These are phyloP conservation scores for Penicillium aurantiogriseum DNA, from an alignment of 2,329 filamentous ascomycete genomes.

Conservation along the genomic window DNA sequence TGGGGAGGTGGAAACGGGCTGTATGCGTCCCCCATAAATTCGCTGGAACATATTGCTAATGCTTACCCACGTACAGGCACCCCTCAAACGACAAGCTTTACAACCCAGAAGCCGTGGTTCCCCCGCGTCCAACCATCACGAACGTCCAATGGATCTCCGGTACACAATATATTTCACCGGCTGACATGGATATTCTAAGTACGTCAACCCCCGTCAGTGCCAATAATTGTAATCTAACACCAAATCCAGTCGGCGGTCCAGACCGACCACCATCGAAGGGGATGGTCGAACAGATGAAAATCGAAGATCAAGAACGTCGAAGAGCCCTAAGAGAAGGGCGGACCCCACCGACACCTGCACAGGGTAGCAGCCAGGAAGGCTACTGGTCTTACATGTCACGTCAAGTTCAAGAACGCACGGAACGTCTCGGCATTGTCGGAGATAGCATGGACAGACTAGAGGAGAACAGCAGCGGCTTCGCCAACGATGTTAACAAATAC, in stretches of 20 bases:
- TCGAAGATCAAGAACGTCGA: slow-evolving; percentile 63
- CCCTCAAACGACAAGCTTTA: slow-evolving; percentile 67
- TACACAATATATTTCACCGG: slow-evolving; percentile 82
- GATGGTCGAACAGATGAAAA: slow-evolving; percentile 76
- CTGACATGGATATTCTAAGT: slow-evolving; percentile 83
- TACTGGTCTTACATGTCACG: slow-evolving; percentile 78
- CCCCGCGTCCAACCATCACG: slow-evolving; percentile 85
- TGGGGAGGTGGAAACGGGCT: slow-evolving; percentile 73
- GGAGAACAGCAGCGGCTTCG: slow-evolving; percentile 77
- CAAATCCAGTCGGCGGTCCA: slow-evolving; percentile 67
- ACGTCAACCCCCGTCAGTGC: slow-evolving; percentile 19
- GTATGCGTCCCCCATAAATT: slow-evolving; percentile 45
- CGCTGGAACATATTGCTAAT: slow-evolving; percentile 15
- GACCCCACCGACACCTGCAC: slow-evolving; percentile 29
- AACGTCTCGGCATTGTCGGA: slow-evolving; percentile 77
- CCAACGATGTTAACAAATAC: slow-evolving; percentile 83
- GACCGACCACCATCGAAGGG: slow-evolving; percentile 84
- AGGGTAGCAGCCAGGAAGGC: slow-evolving; percentile 56
- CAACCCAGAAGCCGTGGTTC: slow-evolving; percentile 71
- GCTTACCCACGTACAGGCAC: slow-evolving; percentile 37
- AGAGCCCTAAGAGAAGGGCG: slow-evolving; percentile 38
- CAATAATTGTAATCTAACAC: slow-evolving; percentile 3
- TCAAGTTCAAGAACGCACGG: slow-evolving; percentile 85
- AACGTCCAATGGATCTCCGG: slow-evolving; percentile 96
- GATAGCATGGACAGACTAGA: slow-evolving; percentile 83